These are phyloP conservation scores for Monascus ruber DNA, from an alignment of 2,329 filamentous ascomycete genomes.

Conservation along the genomic window DNA sequence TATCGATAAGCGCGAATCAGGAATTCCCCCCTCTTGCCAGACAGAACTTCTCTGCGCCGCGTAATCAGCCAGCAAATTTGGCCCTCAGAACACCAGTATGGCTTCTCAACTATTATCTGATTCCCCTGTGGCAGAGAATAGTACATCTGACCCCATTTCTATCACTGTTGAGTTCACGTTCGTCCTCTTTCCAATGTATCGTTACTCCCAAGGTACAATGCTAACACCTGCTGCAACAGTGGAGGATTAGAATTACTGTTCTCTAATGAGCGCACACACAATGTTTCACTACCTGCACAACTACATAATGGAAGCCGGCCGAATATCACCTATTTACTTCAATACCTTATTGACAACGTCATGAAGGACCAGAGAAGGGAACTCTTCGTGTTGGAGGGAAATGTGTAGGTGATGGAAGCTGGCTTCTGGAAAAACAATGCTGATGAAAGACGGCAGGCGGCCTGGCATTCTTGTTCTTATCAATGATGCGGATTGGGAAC, in stretches of 20 bases:
- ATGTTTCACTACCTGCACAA: slow-evolving; percentile 54
- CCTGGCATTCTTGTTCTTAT: slow-evolving; percentile 93
- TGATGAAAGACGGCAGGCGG: slow-evolving; percentile 47
- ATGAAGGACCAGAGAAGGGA: slow-evolving; percentile 83
- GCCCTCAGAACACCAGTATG: not conserved
- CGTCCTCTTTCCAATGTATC: slow-evolving; percentile 10
- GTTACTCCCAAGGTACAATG: slow-evolving; percentile 2
- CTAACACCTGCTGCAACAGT: slow-evolving; percentile 34
- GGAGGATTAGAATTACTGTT: slow-evolving; percentile 94
- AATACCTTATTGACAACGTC: slow-evolving; percentile 64
- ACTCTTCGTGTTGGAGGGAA: slow-evolving; percentile 74
- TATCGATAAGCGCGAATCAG: slow-evolving; percentile 27
- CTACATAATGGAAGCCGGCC: slow-evolving; percentile 49
- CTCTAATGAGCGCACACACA: slow-evolving; percentile 64
- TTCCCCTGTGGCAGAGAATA: not conserved
- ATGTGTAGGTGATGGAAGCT: slow-evolving; percentile 61
- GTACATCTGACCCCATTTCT: slow-evolving; percentile 29
- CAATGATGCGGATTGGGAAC: slow-evolving; percentile 96
- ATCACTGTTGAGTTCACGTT: slow-evolving; percentile 68
- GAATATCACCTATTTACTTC: slow-evolving; percentile 65
- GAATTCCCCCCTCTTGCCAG: too few relatives aligned
- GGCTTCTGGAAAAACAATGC: slow-evolving; percentile 2
- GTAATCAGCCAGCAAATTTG: too few relatives aligned
- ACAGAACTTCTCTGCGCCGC: too few relatives aligned
- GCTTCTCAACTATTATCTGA: not conserved